These are phyloP conservation scores for Glycine tomentella DNA, from an alignment of 306 rosid genomes.

Conservation along the genomic window DNA sequence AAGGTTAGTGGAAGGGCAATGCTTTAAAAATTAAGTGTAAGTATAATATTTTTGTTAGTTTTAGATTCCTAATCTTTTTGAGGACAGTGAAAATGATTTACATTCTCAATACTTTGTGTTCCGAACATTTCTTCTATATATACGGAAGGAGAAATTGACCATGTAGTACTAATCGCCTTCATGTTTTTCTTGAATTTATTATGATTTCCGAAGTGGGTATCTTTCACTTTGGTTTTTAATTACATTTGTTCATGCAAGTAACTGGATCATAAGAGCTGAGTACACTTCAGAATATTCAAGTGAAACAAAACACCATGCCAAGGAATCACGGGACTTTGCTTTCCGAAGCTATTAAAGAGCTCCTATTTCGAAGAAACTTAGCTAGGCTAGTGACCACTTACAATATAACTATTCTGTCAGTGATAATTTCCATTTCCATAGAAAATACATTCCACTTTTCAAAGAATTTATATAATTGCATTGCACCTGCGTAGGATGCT, in stretches of 20 bases:
- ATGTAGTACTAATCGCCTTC: conserved; percentile 7
- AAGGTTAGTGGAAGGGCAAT: background rate
- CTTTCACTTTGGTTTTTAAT: conserved; percentile 43
- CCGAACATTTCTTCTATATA: background rate
- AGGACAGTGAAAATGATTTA: conserved; percentile 43
- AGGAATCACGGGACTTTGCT: conserved; percentile 57
- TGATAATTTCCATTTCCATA: conserved; percentile 48
- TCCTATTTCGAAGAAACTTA: conserved; percentile 54
- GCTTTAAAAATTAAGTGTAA: background rate
- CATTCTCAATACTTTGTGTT: conserved; percentile 42
- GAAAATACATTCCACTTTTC: conserved; percentile 40
- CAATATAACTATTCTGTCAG: conserved; percentile 64
- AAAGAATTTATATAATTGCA: conserved; percentile 43
- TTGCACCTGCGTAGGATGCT: conserved; percentile 55
- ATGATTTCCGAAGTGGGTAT: conserved; percentile 43
- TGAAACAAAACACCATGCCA: conserved; percentile 48
- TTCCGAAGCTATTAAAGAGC: conserved; percentile 58
- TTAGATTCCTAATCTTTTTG: conserved; percentile 30
- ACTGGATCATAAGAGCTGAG: conserved; percentile 42
- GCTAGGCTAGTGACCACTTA: conserved; percentile 64
- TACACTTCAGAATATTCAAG: conserved; percentile 42
- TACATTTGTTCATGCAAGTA: conserved; percentile 48
- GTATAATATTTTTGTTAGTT: background rate
- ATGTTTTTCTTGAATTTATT: conserved; percentile 37
- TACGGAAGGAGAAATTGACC: background rate